These are phyloP conservation scores for Plenodomus lindquistii DNA, from an alignment of 2,329 filamentous ascomycete species.

Conservation along the genomic window DNA sequence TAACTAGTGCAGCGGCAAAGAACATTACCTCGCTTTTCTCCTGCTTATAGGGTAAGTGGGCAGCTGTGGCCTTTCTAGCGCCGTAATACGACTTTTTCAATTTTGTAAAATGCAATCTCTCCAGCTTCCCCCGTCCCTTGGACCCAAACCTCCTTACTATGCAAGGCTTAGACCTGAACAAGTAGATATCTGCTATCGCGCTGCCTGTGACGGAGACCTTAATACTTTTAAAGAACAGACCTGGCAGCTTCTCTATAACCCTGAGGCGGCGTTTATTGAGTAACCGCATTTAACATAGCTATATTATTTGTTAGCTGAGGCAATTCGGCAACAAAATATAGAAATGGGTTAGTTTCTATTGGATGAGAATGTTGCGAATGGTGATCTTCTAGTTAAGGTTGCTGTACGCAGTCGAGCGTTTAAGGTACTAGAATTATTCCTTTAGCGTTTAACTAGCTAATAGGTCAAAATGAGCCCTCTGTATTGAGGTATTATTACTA, in stretches of 20 bases:
- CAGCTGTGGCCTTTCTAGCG: background rate
- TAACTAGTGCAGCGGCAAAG: too few species aligned
- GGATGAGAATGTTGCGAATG: constrained; percentile 4
- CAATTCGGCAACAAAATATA: constrained; percentile 4
- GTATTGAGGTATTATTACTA: too few species aligned
- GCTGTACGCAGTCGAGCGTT: constrained; percentile 11
- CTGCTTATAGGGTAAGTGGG: background rate
- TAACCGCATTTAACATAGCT: constrained; percentile 6
- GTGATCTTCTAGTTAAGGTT: constrained; percentile 3
- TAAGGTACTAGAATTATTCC: constrained; percentile 7
- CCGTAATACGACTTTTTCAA: constrained; percentile 1
- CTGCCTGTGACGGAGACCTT: constrained; percentile 9
- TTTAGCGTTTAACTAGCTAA: background rate
- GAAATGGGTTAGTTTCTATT: constrained; percentile 10
- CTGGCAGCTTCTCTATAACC: constrained; percentile 3
- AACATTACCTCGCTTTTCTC: background rate
- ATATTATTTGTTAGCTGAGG: background rate
- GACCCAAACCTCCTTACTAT: background rate
- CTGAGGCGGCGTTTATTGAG: background rate
- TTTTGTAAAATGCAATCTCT: constrained; percentile 4
- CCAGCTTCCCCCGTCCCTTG: constrained; percentile 2
- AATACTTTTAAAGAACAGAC: constrained; percentile 6
- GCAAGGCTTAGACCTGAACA: constrained; percentile 5
- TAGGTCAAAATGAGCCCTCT: too few species aligned
- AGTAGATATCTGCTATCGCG: constrained; percentile 8